Percentiles rank a stretch among this genome's conserved stretches.
Evolutionary conservation across 2,329 filamentous ascomycete genomes (phyloP).

Genomic region (Fusarium solani-melongenae): DNA sequence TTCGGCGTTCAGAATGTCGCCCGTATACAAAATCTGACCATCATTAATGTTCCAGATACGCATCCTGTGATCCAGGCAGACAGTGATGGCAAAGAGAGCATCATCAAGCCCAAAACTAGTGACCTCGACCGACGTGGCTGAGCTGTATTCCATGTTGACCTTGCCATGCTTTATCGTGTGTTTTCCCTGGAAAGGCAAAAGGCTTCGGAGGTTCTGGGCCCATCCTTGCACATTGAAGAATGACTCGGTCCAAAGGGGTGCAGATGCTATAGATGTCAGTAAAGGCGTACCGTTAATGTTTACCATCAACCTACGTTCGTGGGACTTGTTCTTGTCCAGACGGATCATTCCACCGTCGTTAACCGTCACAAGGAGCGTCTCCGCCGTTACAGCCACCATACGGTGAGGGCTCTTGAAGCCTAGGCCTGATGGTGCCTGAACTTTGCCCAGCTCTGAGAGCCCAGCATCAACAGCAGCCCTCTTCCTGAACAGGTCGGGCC

Average conservation of each 20-base stretch:
- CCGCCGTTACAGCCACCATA: constrained; percentile 77
- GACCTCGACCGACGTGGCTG: constrained; percentile 72
- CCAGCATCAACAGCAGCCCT: constrained; percentile 76
- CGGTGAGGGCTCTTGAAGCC: constrained; percentile 83
- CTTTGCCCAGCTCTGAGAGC: constrained; percentile 80
- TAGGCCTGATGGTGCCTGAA: constrained; percentile 77
- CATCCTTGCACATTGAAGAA: constrained; percentile 81
- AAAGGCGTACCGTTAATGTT: background rate
- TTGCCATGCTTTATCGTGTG: constrained; percentile 73
- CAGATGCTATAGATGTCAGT: constrained; percentile 38
- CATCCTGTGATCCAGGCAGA: constrained; percentile 89
- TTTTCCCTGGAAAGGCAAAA: constrained; percentile 74
- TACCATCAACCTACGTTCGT: constrained; percentile 55
- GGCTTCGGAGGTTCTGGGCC: constrained; percentile 72
- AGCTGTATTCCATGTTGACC: constrained; percentile 72
- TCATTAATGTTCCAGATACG: constrained; percentile 90
- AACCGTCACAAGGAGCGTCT: constrained; percentile 83
- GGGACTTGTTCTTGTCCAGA: constrained; percentile 68
- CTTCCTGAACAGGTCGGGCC: constrained; percentile 83
- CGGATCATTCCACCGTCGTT: constrained; percentile 81
- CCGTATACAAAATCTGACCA: constrained; percentile 79
- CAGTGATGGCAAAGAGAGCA: constrained; percentile 74
- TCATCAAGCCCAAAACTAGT: constrained; percentile 62
- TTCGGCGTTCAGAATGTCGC: constrained; percentile 79
- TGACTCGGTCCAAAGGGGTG: constrained; percentile 72